These are phyloP conservation scores for Sphenostylis stenocarpa DNA, from an alignment of 306 rosid genomes.

Conservation along the genomic window DNA sequence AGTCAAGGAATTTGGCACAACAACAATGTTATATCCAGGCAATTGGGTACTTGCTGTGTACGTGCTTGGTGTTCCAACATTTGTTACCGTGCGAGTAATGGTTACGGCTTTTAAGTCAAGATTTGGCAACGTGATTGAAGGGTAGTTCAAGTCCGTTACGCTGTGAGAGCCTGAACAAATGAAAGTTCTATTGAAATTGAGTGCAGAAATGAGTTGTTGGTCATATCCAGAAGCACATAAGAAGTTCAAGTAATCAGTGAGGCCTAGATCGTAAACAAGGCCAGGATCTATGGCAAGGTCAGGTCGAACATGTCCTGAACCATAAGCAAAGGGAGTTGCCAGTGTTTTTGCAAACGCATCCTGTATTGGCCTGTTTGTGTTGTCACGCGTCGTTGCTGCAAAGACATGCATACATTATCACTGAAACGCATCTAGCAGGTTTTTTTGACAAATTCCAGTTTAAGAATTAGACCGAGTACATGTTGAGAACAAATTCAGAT, in stretches of 20 bases:
- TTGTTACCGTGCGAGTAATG: constrained; percentile 22
- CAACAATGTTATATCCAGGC: neutral
- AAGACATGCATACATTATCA: no score
- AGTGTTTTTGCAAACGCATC: neutral
- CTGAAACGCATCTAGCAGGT: no score
- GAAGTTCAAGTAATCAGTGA: neutral
- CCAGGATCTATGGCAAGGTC: neutral
- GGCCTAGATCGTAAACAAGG: neutral
- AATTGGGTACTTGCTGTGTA: neutral
- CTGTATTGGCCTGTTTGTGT: neutral
- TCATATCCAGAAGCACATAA: constrained; percentile 30
- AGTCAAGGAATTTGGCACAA: constrained; percentile 23
- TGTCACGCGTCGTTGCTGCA: neutral
- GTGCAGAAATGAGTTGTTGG: constrained; percentile 12
- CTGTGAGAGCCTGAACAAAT: constrained; percentile 4
- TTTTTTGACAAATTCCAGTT: no score
- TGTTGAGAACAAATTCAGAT: no score
- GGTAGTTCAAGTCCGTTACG: constrained; percentile 31
- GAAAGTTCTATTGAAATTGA: constrained; percentile 9
- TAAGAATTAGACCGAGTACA: no score
- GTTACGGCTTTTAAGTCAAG: neutral
- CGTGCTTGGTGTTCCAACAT: constrained; percentile 30
- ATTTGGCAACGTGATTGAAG: constrained; percentile 36
- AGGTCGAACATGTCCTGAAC: neutral
- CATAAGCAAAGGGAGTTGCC: neutral